phyloP scores from a whole-genome alignment of 2,329 filamentous ascomycete genomes.

The Pestalotiopsis fici region DNA sequence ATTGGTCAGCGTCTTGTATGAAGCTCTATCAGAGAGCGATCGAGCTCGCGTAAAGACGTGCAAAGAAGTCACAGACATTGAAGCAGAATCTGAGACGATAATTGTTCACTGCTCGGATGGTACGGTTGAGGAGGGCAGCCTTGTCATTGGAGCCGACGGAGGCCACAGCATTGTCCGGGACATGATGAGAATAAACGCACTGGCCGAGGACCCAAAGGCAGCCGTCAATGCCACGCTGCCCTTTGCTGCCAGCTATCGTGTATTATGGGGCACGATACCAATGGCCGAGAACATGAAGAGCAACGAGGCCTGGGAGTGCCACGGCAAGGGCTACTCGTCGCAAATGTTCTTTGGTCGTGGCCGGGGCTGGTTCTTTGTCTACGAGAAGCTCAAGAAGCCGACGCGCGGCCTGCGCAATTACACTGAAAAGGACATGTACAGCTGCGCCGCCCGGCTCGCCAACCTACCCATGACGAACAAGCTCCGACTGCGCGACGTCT shows the following conservation, averaged over 20 bases:
- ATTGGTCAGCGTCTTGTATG: neutral
- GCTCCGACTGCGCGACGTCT: neutral
- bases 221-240: neutral
- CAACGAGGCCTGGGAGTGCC: neutral
- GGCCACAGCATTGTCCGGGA: neutral
- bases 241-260: neutral
- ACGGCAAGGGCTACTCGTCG: neutral
- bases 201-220: neutral
- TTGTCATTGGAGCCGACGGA: neutral
- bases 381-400: slow-evolving; percentile 3
- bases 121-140: neutral
- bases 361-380: slow-evolving; percentile 2
- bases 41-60: neutral
- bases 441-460: neutral
- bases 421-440: neutral
- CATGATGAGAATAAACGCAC: neutral
- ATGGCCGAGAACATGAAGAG: neutral
- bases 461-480: neutral
- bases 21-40: neutral
- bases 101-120: neutral
- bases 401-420: neutral
- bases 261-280: neutral
- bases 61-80: neutral
- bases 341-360: slow-evolving; percentile 3
- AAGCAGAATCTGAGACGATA: neutral